Evolutionary conservation across 2,329 filamentous ascomycete species (phyloP).

Genomic region (Aspergillus chevalieri): DNA sequence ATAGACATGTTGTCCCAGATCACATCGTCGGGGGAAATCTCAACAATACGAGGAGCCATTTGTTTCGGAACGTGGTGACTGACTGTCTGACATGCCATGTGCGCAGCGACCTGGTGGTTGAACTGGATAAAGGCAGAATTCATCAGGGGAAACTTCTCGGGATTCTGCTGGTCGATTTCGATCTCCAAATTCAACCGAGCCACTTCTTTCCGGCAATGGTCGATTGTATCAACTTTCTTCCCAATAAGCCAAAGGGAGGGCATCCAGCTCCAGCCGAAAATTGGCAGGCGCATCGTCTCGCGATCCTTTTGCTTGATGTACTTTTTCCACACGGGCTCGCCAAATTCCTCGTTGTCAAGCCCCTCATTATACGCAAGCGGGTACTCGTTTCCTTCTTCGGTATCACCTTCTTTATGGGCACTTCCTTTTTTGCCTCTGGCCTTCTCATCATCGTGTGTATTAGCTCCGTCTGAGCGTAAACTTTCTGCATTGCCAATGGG

Average conservation of each 20-base stretch:
- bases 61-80: slow-evolving; percentile 87
- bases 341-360: slow-evolving; percentile 56
- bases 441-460: slow-evolving; percentile 4
- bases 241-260: slow-evolving; percentile 71
- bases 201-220: slow-evolving; percentile 79
- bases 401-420: slow-evolving; percentile 20
- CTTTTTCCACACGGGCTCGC: slow-evolving; percentile 68
- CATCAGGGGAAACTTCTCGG: slow-evolving; percentile 84
- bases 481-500: slow-evolving; percentile 10
- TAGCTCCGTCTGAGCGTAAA: slow-evolving; percentile 3
- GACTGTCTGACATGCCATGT: slow-evolving; percentile 93
- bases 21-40: slow-evolving; percentile 87
- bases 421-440: slow-evolving; percentile 7
- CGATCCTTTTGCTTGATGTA: slow-evolving; percentile 77
- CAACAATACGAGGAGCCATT: slow-evolving; percentile 88
- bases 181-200: slow-evolving; percentile 88
- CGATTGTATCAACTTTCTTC: slow-evolving; percentile 91
- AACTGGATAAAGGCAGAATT: slow-evolving; percentile 98
- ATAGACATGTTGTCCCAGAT: slow-evolving; percentile 97
- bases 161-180: slow-evolving; percentile 77
- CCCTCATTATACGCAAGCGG: slow-evolving; percentile 57
- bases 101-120: slow-evolving; percentile 92
- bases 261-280: slow-evolving; percentile 61
- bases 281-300: slow-evolving; percentile 72
- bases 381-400: slow-evolving; percentile 45